phyloP scores from a whole-genome alignment of 495 filamentous ascomycete species.

The Hypoxylon crocopeplum region DNA sequence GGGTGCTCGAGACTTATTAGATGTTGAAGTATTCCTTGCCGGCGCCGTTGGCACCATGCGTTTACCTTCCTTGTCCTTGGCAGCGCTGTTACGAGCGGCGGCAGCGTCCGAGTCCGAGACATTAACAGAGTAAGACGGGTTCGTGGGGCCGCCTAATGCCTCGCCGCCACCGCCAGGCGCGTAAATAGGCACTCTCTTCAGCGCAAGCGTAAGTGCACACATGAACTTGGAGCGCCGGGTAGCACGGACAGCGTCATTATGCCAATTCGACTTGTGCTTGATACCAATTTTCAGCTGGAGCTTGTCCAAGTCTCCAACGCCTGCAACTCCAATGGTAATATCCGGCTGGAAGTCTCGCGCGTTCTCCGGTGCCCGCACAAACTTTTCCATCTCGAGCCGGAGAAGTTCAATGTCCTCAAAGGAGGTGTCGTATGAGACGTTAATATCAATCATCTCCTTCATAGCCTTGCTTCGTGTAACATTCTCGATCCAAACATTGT shows the following conservation, averaged over 20 bases:
- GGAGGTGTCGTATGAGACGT: constrained; percentile 80
- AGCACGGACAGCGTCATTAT: constrained; percentile 83
- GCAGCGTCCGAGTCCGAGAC: constrained; percentile 70
- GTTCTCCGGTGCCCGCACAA: constrained; percentile 88
- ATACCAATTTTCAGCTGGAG: constrained; percentile 83
- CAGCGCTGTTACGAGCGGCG: constrained; percentile 63
- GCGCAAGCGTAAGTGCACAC: constrained; percentile 86
- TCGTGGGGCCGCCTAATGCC: constrained; percentile 68
- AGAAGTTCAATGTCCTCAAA: constrained; percentile 88
- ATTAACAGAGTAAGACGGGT: constrained; percentile 77
- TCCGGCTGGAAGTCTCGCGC: constrained; percentile 89
- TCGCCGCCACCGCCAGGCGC: constrained; percentile 77
- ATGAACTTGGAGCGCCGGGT: constrained; percentile 93
- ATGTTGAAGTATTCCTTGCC: constrained; percentile 14
- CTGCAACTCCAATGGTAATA: constrained; percentile 75
- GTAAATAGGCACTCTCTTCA: constrained; percentile 87
- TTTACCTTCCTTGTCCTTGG: constrained; percentile 65
- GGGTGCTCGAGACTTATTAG: constrained; percentile 12
- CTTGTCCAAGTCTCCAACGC: constrained; percentile 88
- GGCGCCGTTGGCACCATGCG: constrained; percentile 61
- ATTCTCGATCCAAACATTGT: constrained; percentile 92
- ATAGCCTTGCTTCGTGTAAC: constrained; percentile 88
- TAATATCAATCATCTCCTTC: constrained; percentile 82
- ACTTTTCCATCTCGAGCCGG: constrained; percentile 78
- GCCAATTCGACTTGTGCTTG: constrained; percentile 95